phyloP scores from a whole-genome alignment of 2,329 filamentous ascomycete genomes.

The Penicillium hesseltinei region DNA sequence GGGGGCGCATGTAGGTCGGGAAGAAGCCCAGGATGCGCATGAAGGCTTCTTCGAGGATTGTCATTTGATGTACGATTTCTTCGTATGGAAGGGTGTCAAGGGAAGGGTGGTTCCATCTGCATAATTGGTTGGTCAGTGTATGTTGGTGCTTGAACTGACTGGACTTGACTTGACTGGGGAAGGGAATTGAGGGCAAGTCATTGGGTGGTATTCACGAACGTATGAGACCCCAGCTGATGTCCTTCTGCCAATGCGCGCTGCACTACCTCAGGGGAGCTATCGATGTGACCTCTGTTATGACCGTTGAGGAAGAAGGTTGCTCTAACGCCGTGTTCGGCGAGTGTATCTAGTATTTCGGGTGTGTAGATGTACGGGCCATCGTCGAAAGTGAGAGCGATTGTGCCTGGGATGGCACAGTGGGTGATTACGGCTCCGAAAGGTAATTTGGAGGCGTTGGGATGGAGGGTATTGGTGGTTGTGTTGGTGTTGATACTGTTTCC shows the following conservation, averaged over 20 bases:
- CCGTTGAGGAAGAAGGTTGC: conserved; percentile 65
- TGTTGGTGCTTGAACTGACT: not conserved
- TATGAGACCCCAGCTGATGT: conserved; percentile 50
- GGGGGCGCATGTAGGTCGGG: conserved; percentile 51
- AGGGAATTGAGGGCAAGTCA: not conserved
- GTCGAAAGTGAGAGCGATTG: conserved; percentile 64
- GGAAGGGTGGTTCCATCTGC: conserved; percentile 42
- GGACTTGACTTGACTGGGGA: not conserved
- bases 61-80: conserved; percentile 42
- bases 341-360: conserved; percentile 55
- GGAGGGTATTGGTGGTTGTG: not conserved
- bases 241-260: conserved; percentile 37
- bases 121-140: not conserved
- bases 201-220: conserved; percentile 27
- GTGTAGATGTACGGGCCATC: conserved; percentile 64
- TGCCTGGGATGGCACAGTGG: conserved; percentile 46
- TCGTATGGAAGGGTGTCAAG: conserved; percentile 35
- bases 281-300: conserved; percentile 36
- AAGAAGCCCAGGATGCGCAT: conserved; percentile 42
- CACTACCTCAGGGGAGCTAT: conserved; percentile 28
- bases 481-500: not conserved
- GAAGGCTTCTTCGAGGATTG: conserved; percentile 41
- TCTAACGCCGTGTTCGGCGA: conserved; percentile 56
- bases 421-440: conserved; percentile 46
- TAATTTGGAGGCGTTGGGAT: conserved; percentile 8